Percentiles rank a stretch among this genome's conserved stretches.
Evolutionary conservation across 768 basidiomycete genomes (phyloP).

Genomic region (Pulveroboletus ravenelii): DNA sequence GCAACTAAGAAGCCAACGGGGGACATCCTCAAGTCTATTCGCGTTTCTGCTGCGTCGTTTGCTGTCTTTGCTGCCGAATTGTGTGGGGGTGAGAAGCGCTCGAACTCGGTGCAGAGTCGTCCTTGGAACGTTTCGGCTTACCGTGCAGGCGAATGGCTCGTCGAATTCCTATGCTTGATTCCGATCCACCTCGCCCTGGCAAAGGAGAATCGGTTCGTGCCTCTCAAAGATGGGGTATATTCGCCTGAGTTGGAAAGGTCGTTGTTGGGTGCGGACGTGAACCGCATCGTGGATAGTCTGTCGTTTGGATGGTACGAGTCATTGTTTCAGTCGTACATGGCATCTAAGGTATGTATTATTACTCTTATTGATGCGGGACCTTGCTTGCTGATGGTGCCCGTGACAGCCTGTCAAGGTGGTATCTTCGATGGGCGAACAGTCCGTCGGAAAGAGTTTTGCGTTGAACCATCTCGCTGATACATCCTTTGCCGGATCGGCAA

Average conservation of each 20-base stretch:
- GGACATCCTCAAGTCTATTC: slow-evolving; percentile 36
- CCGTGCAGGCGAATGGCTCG: slow-evolving; percentile 46
- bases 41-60: slow-evolving; percentile 29
- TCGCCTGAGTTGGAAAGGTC: slow-evolving; percentile 47
- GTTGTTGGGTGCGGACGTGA: slow-evolving; percentile 56
- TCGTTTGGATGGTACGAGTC: slow-evolving; percentile 65
- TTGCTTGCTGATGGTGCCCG: background rate
- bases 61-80: slow-evolving; percentile 17
- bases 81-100: too few relatives aligned
- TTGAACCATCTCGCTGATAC: slow-evolving; percentile 61
- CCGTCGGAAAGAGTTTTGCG: slow-evolving; percentile 56
- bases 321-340: slow-evolving; percentile 59
- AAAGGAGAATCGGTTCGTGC: slow-evolving; percentile 56
- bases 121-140: too few relatives aligned
- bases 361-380: background rate
- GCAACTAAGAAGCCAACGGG: slow-evolving; percentile 50
- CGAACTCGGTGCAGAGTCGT: too few relatives aligned
- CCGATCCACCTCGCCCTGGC: slow-evolving; percentile 62
- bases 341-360: slow-evolving; percentile 38
- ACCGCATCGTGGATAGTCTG: slow-evolving; percentile 49
- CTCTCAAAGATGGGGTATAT: slow-evolving; percentile 52
- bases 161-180: slow-evolving; percentile 56
- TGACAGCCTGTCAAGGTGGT: slow-evolving; percentile 56
- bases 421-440: slow-evolving; percentile 67
- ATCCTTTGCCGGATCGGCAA: slow-evolving; percentile 61